Conservation (phyloP, 2,329 filamentous ascomycete species). For the Pseudogymnoascus sp. region DNA sequence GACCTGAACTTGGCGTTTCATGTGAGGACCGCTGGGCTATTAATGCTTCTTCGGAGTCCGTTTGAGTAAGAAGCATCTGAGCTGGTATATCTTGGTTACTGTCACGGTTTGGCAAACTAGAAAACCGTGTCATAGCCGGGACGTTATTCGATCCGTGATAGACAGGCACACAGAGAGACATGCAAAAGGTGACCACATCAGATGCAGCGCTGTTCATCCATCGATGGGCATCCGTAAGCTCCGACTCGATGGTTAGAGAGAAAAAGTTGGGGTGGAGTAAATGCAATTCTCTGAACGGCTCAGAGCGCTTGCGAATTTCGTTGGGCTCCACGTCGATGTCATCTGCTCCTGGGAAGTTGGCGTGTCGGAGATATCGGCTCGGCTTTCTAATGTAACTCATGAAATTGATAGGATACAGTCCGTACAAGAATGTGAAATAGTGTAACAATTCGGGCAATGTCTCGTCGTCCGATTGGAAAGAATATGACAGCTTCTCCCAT, state of each 20-base stretch:
- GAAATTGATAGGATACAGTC: constrained; percentile 77
- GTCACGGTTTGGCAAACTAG: not conserved
- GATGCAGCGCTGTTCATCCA: constrained; percentile 75
- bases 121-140: not conserved
- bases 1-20: constrained; percentile 26
- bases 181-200: constrained; percentile 73
- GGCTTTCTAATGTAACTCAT: constrained; percentile 81
- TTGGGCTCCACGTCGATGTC: constrained; percentile 72
- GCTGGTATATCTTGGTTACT: constrained; percentile 22
- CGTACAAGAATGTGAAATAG: constrained; percentile 78
- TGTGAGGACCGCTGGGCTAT: not conserved
- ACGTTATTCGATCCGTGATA: not conserved
- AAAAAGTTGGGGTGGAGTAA: constrained; percentile 80
- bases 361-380: constrained; percentile 66
- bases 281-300: constrained; percentile 65
- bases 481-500: constrained; percentile 60
- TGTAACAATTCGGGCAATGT: constrained; percentile 60
- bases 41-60: not conserved
- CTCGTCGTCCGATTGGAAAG: constrained; percentile 54
- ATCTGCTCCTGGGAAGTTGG: constrained; percentile 61
- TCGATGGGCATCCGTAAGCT: constrained; percentile 65
- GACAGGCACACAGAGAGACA: constrained; percentile 49
- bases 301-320: constrained; percentile 68
- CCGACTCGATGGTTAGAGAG: constrained; percentile 68
- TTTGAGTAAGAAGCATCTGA: constrained; percentile 23